These are phyloP conservation scores for Fraxinus baroniana DNA, from an alignment of 305 asterid genomes.

Conservation along the genomic window DNA sequence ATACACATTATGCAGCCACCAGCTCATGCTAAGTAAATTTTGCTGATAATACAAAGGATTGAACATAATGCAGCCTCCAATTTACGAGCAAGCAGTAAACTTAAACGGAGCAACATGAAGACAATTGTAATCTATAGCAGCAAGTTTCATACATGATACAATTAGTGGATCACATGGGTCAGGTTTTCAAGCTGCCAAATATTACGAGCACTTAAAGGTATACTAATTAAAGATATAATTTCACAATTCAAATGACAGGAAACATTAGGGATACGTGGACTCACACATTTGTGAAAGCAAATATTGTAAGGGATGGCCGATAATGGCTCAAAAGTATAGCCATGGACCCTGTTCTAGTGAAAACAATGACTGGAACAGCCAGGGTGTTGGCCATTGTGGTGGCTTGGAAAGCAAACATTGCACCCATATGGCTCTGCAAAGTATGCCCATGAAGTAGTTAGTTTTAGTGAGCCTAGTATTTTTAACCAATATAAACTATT, in stretches of 20 bases:
- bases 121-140: not conserved
- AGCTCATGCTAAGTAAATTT: not conserved
- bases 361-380: slow-evolving; percentile 81
- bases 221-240: not conserved
- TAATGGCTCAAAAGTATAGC: slow-evolving; percentile 78
- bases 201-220: slow-evolving; percentile 1
- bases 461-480: slow-evolving; percentile 12
- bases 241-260: slow-evolving; percentile 10
- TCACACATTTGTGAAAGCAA: slow-evolving; percentile 92
- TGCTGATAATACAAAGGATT: not conserved
- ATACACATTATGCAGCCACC: not conserved
- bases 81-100: not conserved
- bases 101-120: not conserved
- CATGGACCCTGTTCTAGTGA: slow-evolving; percentile 97
- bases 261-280: slow-evolving; percentile 24
- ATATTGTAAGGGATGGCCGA: slow-evolving; percentile 78
- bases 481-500: slow-evolving; percentile 1
- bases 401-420: slow-evolving; percentile 87
- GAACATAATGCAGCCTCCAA: not conserved
- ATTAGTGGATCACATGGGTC: not conserved
- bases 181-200: slow-evolving; percentile 2
- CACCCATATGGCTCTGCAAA: slow-evolving; percentile 84
- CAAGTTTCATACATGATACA: not conserved
- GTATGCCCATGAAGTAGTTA: slow-evolving; percentile 22
- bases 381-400: slow-evolving; percentile 90